phyloP scores from a whole-genome alignment of 257 asterid genomes.

The Rauvolfia tetraphylla region DNA sequence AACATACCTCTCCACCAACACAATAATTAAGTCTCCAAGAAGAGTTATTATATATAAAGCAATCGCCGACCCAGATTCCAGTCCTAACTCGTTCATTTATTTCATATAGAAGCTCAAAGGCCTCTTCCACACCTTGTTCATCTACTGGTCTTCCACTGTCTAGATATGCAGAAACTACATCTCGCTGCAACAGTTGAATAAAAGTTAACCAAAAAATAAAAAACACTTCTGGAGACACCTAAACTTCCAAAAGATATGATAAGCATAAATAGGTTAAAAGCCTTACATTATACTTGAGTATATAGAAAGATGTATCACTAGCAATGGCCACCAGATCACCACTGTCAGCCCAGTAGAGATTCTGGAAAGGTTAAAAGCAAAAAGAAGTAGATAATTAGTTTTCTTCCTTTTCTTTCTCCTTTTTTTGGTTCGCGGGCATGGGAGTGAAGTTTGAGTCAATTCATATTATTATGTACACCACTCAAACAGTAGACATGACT shows the following conservation, averaged over 20 bases:
- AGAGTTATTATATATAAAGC: conserved; percentile 91
- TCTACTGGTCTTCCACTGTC: conserved; percentile 87
- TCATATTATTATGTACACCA: not conserved
- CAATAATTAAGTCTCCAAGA: conserved; percentile 98
- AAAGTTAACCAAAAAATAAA: conserved; percentile 14
- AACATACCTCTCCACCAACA: conserved; percentile 91
- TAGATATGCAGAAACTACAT: conserved; percentile 85
- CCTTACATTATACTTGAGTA: conserved; percentile 71
- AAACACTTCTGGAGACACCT: not conserved
- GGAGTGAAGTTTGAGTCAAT: not conserved
- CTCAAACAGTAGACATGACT: conserved; percentile 12
- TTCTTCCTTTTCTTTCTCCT: not conserved
- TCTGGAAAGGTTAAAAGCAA: conserved; percentile 41
- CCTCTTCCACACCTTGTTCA: conserved; percentile 97
- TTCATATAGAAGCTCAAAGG: conserved; percentile 93
- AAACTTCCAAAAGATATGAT: conserved; percentile 7
- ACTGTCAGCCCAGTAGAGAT: conserved; percentile 67
- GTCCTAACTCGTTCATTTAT: conserved; percentile 94
- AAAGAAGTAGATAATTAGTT: conserved; percentile 15
- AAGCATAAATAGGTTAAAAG: not conserved
- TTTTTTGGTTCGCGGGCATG: not conserved
- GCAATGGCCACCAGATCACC: conserved; percentile 87
- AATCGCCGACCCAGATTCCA: conserved; percentile 99
- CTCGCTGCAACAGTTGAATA: conserved; percentile 61
- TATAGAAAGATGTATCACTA: conserved; percentile 76